Evolutionary conservation across 116 monocot genomes (phyloP), one percentile per base, ranked within the genome.

Genomic region (Iris pallida): DNA sequence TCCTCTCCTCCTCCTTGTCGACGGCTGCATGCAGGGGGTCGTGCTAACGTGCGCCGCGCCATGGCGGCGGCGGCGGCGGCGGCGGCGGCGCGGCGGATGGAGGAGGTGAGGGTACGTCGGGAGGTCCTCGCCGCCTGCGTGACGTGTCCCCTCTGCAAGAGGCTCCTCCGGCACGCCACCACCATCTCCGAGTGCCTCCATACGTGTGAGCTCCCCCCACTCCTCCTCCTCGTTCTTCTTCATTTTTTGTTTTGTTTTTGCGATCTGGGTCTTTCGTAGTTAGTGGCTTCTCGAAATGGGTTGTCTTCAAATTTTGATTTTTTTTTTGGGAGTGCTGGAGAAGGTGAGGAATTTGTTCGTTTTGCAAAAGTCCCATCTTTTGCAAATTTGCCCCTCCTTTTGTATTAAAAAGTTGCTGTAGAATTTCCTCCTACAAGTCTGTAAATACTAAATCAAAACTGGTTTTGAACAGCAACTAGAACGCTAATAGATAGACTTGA

Each of bases 131-230:
- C 74, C 43, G 71, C 81, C 55, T 88, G 90, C 82, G 64, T 92
- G 80, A 90, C 88, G 74, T 92, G 92, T 71, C 90, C 85, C 20
- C 81, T 98, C 68, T 92, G 97, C 76, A 64, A 78, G 57, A 84
- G 79, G 76, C 97, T 98, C 52, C 76, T 98, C 70, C 68, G 73
- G 19, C 90, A 92, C 70, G 93, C 97, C 72, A 98, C 93, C 82
- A 90, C 97, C 71, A 98, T 98, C 57, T 86, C 81, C 66, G 93
- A 92, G 78, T 98, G 97, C 80, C 88, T 98, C 60, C 97, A 98
- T 71, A 85, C 93, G 16, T 98, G 97, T 98, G 66, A 89, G 91
- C 78, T 42, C 60, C 19, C 51, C 43, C 13, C 41, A 8, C 9
- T 48, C 9, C 5, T 4, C 14, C 18, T 7, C 45, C 69, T 1